These are phyloP conservation scores for Hygrophorus pudorinus DNA, from an alignment of 768 basidiomycete genomes.

Conservation along the genomic window DNA sequence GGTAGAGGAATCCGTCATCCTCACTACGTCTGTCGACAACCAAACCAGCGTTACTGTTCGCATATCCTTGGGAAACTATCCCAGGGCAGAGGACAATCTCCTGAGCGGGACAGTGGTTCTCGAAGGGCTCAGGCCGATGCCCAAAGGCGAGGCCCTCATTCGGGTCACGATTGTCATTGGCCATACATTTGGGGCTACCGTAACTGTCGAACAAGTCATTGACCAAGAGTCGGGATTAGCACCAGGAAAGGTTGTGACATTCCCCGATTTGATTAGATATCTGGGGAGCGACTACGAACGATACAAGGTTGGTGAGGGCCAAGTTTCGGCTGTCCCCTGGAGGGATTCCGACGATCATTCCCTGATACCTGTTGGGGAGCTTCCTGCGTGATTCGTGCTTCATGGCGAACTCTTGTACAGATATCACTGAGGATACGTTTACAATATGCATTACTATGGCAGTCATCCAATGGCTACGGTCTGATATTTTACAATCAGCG, in stretches of 20 bases:
- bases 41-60: background rate
- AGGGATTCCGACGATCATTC: too few relatives aligned
- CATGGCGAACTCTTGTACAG: too few relatives aligned
- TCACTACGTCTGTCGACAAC: background rate
- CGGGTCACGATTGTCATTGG: background rate
- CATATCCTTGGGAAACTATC: background rate
- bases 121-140: background rate
- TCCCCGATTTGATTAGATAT: background rate
- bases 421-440: too few relatives aligned
- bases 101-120: background rate
- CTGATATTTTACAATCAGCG: too few relatives aligned
- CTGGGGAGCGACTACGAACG: background rate
- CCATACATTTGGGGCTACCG: background rate
- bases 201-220: background rate
- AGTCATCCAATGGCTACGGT: too few relatives aligned
- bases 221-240: background rate
- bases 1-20: background rate
- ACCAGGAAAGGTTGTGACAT: background rate
- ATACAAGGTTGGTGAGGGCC: background rate
- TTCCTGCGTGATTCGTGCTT: slow-evolving; percentile 1
- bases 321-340: background rate
- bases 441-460: too few relatives aligned
- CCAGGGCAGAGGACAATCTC: background rate
- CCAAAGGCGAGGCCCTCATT: background rate
- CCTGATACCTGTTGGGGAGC: background rate